Conservation (phyloP, 2,329 filamentous ascomycete species). For the Calonectria hongkongensis region DNA sequence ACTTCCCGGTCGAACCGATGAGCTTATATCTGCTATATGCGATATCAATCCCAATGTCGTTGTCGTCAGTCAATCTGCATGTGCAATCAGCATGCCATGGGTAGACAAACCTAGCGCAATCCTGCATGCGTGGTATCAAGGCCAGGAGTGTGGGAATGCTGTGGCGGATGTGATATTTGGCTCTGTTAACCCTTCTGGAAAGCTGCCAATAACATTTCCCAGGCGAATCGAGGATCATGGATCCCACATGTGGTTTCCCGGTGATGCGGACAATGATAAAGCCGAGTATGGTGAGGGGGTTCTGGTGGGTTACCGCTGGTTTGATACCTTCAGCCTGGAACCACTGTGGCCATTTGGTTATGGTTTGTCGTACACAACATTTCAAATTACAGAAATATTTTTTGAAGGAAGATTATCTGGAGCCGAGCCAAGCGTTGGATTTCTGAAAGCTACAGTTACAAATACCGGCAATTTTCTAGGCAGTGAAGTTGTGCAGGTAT, state of each 20-base stretch:
- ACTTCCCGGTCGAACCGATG: conserved; percentile 13
- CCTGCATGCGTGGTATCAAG: conserved; percentile 21
- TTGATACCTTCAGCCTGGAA: background rate
- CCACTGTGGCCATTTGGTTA: conserved; percentile 23
- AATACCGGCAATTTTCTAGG: background rate
- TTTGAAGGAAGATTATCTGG: background rate
- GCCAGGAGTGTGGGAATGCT: conserved; percentile 21
- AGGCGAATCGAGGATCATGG: conserved; percentile 10
- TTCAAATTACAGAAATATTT: background rate
- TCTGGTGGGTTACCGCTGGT: conserved; percentile 26
- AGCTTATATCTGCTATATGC: conserved; percentile 8
- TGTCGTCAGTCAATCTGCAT: conserved; percentile 17
- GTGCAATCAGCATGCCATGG: conserved; percentile 25
- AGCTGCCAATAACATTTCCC: conserved; percentile 15
- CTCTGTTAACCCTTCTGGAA: background rate
- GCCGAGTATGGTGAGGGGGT: conserved; percentile 22
- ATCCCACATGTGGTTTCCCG: conserved; percentile 10
- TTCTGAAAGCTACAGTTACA: background rate
- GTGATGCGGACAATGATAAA: conserved; percentile 13
- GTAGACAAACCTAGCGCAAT: background rate
- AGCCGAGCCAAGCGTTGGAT: background rate
- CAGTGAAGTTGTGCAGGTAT: background rate
- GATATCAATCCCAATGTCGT: background rate
- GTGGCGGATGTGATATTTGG: conserved; percentile 19
- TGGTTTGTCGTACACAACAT: conserved; percentile 18